Percentiles rank a stretch among this genome's conserved stretches.
These are phyloP conservation scores for Spergularia bocconei DNA, from an alignment of 148 eudicot genomes.

Conservation along the genomic window DNA sequence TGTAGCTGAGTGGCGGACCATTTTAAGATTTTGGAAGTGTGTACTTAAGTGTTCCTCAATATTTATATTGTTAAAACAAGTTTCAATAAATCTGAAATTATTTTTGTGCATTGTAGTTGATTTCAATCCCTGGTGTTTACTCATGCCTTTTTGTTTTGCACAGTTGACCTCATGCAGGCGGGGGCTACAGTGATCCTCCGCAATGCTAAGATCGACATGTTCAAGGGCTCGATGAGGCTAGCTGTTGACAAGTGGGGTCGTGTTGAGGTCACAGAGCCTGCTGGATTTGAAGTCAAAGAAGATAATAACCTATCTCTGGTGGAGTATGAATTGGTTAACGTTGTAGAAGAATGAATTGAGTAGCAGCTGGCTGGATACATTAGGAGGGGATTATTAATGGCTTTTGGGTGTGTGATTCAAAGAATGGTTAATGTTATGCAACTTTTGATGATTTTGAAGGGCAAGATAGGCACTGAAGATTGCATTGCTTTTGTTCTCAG, in stretches of 20 bases:
- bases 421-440: conserved; percentile 15
- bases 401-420: conserved; percentile 20
- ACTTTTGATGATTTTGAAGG: conserved; percentile 9
- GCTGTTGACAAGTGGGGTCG: conserved; percentile 33
- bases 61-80: no score
- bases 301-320: conserved; percentile 37
- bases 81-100: background rate
- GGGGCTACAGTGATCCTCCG: conserved; percentile 34
- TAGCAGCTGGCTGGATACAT: conserved; percentile 20
- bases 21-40: background rate
- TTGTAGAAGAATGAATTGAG: conserved; percentile 29
- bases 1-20: no score
- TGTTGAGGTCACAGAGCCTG: conserved; percentile 38
- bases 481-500: conserved; percentile 25
- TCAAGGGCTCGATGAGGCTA: conserved; percentile 30
- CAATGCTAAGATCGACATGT: conserved; percentile 35
- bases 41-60: background rate
- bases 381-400: background rate
- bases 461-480: conserved; percentile 19
- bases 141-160: background rate
- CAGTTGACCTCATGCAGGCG: conserved; percentile 37
- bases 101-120: background rate
- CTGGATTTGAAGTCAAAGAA: conserved; percentile 34
- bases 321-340: conserved; percentile 38
- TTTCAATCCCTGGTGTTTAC: background rate